phyloP scores from a whole-genome alignment of 2,329 filamentous ascomycete species.

The Fusarium sp. region DNA sequence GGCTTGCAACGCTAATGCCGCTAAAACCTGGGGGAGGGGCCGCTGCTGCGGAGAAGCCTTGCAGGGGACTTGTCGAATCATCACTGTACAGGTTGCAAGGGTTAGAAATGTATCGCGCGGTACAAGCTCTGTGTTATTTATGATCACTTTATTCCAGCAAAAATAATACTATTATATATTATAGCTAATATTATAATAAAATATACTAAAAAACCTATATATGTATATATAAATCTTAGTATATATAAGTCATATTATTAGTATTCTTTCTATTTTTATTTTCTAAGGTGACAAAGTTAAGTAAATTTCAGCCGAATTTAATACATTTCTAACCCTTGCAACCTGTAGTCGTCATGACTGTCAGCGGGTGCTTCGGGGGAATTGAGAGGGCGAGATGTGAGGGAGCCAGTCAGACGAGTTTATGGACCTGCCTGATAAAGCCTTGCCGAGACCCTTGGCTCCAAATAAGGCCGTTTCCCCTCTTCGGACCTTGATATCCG shows the following conservation, averaged over 20 bases:
- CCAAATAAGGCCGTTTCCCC: conserved; percentile 19
- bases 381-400: conserved; percentile 13
- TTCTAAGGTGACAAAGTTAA: too few relatives aligned
- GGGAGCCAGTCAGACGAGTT: conserved; percentile 5
- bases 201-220: too few relatives aligned
- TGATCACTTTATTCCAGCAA: too few relatives aligned
- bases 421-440: conserved; percentile 29
- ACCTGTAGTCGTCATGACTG: conserved; percentile 11
- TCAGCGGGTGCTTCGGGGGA: conserved; percentile 38
- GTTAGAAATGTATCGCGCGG: too few relatives aligned
- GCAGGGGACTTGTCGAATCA: conserved; percentile 36
- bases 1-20: conserved; percentile 28
- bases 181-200: too few relatives aligned
- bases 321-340: too few relatives aligned
- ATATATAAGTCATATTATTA: too few relatives aligned
- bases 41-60: conserved; percentile 21
- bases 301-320: too few relatives aligned
- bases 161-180: too few relatives aligned
- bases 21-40: conserved; percentile 47
- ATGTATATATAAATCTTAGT: too few relatives aligned
- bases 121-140: too few relatives aligned
- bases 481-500: conserved; percentile 37
- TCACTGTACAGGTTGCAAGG: background rate
- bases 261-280: too few relatives aligned
- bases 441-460: conserved; percentile 35